phyloP scores from a whole-genome alignment of 805 yeast species.

The Yarrowia keelungensis region DNA sequence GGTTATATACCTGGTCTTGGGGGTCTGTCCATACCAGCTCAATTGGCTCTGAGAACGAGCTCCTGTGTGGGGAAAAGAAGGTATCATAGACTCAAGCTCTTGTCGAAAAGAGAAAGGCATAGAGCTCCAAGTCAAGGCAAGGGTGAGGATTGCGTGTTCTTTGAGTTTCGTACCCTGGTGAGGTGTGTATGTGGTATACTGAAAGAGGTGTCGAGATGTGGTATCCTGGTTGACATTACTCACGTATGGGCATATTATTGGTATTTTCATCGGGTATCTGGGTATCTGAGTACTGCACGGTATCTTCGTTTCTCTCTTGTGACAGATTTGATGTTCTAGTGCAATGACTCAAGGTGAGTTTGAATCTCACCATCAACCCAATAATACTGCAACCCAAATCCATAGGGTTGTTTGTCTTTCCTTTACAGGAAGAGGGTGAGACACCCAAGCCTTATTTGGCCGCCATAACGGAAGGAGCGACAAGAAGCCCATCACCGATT shows the following conservation, averaged over 20 bases:
- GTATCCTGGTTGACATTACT: too few species aligned
- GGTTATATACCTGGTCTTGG: not conserved
- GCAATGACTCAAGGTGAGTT: not conserved
- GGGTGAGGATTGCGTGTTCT: not conserved
- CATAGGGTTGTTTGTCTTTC: not conserved
- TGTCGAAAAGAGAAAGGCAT: not conserved
- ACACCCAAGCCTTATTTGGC: conserved; percentile 4
- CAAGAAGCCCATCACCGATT: conserved; percentile 12
- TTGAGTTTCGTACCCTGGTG: conserved; percentile 3
- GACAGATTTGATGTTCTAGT: too few species aligned
- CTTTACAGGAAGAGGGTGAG: conserved; percentile 2
- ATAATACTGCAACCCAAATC: not conserved
- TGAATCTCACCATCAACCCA: not conserved
- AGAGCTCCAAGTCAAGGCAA: not conserved
- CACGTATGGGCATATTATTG: too few species aligned
- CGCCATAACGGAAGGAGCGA: not conserved
- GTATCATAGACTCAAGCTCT: conserved; percentile 24
- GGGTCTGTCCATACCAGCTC: not conserved
- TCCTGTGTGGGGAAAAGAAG: conserved; percentile 1
- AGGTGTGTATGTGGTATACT: not conserved
- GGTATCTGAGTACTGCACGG: too few species aligned
- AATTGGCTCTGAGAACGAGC: not conserved
- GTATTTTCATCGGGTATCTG: too few species aligned
- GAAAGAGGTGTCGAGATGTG: too few species aligned
- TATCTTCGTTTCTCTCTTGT: too few species aligned